phyloP scores from a whole-genome alignment of 768 basidiomycete genomes.

The Pleurotus pulmonarius region DNA sequence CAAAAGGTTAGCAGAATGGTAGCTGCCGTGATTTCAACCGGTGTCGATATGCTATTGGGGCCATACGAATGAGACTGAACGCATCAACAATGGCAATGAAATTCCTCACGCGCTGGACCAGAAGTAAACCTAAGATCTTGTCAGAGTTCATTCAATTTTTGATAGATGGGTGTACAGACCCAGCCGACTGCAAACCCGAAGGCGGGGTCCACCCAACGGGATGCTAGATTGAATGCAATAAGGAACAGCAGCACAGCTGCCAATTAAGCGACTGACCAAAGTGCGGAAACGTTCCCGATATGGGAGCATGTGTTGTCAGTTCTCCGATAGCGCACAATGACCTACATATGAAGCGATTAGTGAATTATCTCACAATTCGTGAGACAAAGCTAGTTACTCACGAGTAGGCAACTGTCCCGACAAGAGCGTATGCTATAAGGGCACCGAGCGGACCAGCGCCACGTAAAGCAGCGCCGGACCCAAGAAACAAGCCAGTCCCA shows the following conservation, averaged over 20 bases:
- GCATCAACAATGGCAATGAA: too few relatives aligned
- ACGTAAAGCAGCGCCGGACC: constrained; percentile 58
- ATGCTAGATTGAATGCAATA: constrained; percentile 24
- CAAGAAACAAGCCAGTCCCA: constrained; percentile 70
- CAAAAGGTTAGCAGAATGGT: constrained; percentile 71
- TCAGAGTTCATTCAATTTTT: neutral
- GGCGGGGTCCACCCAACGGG: constrained; percentile 55
- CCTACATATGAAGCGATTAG: constrained; percentile 29
- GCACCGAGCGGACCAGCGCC: constrained; percentile 65
- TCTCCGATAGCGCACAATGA: constrained; percentile 67
- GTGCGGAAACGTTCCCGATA: constrained; percentile 75
- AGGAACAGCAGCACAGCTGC: too few relatives aligned
- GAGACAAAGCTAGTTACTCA: constrained; percentile 23
- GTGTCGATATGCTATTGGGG: constrained; percentile 47
- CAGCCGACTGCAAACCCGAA: constrained; percentile 54
- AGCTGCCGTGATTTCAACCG: constrained; percentile 70
- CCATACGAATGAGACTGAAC: too few relatives aligned
- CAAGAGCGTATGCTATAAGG: constrained; percentile 56
- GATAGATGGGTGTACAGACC: constrained; percentile 26
- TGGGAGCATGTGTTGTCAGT: constrained; percentile 73
- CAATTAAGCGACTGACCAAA: constrained; percentile 36
- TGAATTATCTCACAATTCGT: neutral
- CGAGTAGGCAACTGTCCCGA: constrained; percentile 64
- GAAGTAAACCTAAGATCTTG: constrained; percentile 32
- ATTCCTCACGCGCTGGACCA: constrained; percentile 34